Percentiles rank a stretch among this genome's conserved stretches.
These are phyloP conservation scores for Phytophthora uliginosa DNA, from an alignment of 352 stramenopile species.

Conservation along the genomic window DNA sequence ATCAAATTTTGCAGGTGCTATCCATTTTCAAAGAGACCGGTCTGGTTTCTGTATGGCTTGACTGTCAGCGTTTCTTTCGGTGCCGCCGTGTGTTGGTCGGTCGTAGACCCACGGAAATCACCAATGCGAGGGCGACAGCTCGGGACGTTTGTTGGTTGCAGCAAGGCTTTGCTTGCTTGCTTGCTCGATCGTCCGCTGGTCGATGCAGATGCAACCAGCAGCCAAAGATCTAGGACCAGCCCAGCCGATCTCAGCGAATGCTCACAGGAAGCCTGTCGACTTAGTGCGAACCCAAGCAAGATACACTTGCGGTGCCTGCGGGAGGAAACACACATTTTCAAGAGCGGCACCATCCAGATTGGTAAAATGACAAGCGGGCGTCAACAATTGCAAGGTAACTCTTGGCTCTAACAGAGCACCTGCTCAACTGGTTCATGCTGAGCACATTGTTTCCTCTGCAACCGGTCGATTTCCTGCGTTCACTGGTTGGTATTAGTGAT, in stretches of 20 bases:
- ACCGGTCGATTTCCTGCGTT: too few relatives aligned
- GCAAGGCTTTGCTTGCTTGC: conserved; percentile 28
- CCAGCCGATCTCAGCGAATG: neutral
- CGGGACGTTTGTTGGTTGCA: conserved; percentile 16
- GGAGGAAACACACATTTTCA: neutral
- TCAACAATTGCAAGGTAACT: neutral
- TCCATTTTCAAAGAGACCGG: conserved; percentile 14
- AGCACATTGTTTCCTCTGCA: neutral
- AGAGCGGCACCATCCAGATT: neutral
- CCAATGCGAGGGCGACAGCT: conserved; percentile 40
- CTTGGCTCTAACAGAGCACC: too few relatives aligned
- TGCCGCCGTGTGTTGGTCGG: conserved; percentile 8
- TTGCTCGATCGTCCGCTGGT: conserved; percentile 6
- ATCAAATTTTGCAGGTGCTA: conserved; percentile 15
- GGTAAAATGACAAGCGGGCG: neutral
- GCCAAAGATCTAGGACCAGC: conserved; percentile 16
- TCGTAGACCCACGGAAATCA: conserved; percentile 19
- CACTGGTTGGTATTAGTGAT: too few relatives aligned
- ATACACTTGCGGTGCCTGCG: neutral
- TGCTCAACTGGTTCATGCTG: neutral
- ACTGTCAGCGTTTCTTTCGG: conserved; percentile 37
- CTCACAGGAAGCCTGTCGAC: neutral
- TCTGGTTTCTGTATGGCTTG: conserved; percentile 25
- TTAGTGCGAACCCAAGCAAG: neutral
- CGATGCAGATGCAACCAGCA: neutral